Percentiles rank a stretch among this genome's conserved stretches.
Evolutionary conservation across 306 rosid genomes (phyloP).

Genomic region (Rosa rugosa): DNA sequence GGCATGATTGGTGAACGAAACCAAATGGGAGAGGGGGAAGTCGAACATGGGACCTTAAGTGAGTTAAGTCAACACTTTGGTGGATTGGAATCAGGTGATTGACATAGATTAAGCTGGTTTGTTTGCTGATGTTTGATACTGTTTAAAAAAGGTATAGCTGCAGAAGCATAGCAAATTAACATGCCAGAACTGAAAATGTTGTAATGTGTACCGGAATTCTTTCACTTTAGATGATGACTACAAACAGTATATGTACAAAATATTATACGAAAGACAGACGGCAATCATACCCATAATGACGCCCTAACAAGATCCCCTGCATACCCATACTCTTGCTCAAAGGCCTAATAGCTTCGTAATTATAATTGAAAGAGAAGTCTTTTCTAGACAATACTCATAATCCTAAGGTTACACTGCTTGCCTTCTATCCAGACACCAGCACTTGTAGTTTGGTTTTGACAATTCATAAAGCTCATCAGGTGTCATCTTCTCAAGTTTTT

Average conservation of each 20-base stretch:
- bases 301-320: background rate
- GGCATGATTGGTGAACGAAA: no score
- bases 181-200: background rate
- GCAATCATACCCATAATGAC: background rate
- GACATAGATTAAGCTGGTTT: no score
- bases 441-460: constrained; percentile 56
- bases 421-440: constrained; percentile 79
- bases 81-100: no score
- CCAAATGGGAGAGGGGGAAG: no score
- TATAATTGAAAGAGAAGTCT: background rate
- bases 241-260: background rate
- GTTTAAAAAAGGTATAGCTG: background rate
- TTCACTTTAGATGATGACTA: background rate
- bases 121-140: no score
- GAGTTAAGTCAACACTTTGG: no score
- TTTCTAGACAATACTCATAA: background rate
- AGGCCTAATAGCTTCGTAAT: background rate
- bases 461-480: constrained; percentile 60
- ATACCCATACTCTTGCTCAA: background rate
- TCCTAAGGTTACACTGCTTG: constrained; percentile 16
- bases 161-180: background rate
- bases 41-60: no score
- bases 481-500: constrained; percentile 54
- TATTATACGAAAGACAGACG: background rate
- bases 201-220: background rate